Conservation (phyloP, 2,329 filamentous ascomycete genomes). For the Grosmannia clavigera region DNA sequence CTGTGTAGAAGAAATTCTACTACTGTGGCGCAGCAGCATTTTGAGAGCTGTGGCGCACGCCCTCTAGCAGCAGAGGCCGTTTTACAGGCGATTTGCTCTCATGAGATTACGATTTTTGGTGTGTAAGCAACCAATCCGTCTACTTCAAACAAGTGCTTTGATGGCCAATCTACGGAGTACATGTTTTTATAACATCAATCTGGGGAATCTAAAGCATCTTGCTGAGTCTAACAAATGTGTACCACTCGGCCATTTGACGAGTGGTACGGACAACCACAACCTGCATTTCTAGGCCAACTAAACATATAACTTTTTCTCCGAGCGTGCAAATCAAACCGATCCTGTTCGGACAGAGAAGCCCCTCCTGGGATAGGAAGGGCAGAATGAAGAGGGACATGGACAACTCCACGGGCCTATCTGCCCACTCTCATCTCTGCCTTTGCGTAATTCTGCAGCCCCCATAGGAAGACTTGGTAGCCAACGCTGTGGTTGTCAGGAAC, state of each 20-base stretch:
- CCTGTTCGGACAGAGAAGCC: neutral
- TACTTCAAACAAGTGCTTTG: neutral
- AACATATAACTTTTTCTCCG: neutral
- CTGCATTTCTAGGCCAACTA: neutral
- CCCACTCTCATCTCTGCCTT: slow-evolving; percentile 83
- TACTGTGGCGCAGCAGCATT: slow-evolving; percentile 1
- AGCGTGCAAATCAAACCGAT: neutral
- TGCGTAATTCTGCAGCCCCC: slow-evolving; percentile 71
- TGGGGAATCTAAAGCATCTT: neutral
- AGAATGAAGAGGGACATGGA: neutral
- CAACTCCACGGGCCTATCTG: neutral
- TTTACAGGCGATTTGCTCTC: neutral
- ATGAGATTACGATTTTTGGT: too few relatives aligned
- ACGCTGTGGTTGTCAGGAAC: slow-evolving; percentile 68
- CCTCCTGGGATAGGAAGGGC: neutral
- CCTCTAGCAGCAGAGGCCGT: neutral
- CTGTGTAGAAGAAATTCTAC: neutral
- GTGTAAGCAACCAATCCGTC: too few relatives aligned
- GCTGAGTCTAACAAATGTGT: neutral
- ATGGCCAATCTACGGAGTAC: neutral
- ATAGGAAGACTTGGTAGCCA: slow-evolving; percentile 86
- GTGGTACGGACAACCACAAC: neutral
- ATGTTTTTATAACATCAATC: neutral
- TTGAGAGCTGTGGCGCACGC: neutral
- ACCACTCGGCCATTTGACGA: neutral